Percentiles rank a stretch among this genome's conserved stretches.
These are phyloP conservation scores for Purshia tridentata DNA, from an alignment of 306 rosid genomes.

Conservation along the genomic window DNA sequence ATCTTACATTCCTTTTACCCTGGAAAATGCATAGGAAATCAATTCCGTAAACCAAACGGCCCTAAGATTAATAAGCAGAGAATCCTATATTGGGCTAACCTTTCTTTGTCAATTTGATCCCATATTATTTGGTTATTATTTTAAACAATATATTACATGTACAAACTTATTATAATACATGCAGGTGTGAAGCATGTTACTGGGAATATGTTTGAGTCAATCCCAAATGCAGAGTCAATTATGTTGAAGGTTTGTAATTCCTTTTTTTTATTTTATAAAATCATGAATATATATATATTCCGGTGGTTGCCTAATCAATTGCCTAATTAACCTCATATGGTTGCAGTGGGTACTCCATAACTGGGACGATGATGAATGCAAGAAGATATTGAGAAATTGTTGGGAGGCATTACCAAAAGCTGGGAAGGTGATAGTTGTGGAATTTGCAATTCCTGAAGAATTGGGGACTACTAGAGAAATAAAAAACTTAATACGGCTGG, in stretches of 20 bases:
- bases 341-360: conserved; percentile 18
- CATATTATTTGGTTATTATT: no score
- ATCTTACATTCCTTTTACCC: no score
- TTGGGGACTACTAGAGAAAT: background rate
- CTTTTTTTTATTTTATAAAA: no score
- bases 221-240: conserved; percentile 12
- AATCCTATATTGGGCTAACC: no score
- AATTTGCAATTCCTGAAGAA: conserved; percentile 3
- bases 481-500: background rate
- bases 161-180: no score
- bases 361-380: conserved; percentile 15
- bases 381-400: conserved; percentile 9
- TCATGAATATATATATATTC: no score
- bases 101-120: no score
- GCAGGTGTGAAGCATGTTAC: conserved; percentile 10
- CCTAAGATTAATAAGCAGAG: no score
- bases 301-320: no score
- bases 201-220: conserved; percentile 16
- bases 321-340: background rate
- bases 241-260: conserved; percentile 7
- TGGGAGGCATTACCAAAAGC: conserved; percentile 3
- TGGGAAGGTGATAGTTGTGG: conserved; percentile 19
- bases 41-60: no score
- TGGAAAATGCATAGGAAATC: no score
- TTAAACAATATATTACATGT: no score